Evolutionary conservation across 805 yeast species (phyloP).

Genomic region (Naumovozyma baii): DNA sequence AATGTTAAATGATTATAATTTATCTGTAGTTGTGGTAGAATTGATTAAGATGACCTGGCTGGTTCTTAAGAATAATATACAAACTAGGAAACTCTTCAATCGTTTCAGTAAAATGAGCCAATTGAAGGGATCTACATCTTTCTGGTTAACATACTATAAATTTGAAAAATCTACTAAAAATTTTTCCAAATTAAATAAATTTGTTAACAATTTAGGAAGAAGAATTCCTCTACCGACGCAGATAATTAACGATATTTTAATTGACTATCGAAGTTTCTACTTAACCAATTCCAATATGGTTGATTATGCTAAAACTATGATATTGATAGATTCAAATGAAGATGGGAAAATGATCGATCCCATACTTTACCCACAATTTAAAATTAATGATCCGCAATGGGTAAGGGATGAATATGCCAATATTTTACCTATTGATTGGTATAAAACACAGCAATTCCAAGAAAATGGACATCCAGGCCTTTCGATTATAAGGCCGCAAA

Average conservation of each 20-base stretch:
- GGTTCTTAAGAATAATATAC: conserved; percentile 23
- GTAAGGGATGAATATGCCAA: conserved; percentile 9
- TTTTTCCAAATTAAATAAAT: conserved; percentile 35
- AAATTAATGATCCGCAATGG: conserved; percentile 26
- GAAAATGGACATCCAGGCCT: conserved; percentile 33
- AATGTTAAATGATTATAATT: conserved; percentile 34
- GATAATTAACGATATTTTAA: conserved; percentile 36
- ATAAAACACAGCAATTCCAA: conserved; percentile 17
- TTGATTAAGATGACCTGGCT: conserved; percentile 28
- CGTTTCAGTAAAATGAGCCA: conserved; percentile 18
- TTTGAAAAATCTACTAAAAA: conserved; percentile 42
- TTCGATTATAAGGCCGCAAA: conserved; percentile 35
- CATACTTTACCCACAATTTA: conserved; percentile 21
- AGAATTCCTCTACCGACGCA: conserved; percentile 41
- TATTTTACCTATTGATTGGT: conserved; percentile 11
- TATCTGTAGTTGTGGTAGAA: conserved; percentile 32
- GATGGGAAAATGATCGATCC: conserved; percentile 14
- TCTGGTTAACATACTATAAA: conserved; percentile 50
- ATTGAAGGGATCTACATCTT: conserved; percentile 36
- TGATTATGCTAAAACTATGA: conserved; percentile 17
- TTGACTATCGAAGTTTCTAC: conserved; percentile 29
- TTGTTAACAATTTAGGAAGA: conserved; percentile 38
- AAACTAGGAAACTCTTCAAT: conserved; percentile 27
- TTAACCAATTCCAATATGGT: conserved; percentile 28
- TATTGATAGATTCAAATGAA: conserved; percentile 3